Evolutionary conservation across 2,329 filamentous ascomycete genomes (phyloP), one percentile per base, ranked within the genome.

Genomic region (Xylariaceae sp.): DNA sequence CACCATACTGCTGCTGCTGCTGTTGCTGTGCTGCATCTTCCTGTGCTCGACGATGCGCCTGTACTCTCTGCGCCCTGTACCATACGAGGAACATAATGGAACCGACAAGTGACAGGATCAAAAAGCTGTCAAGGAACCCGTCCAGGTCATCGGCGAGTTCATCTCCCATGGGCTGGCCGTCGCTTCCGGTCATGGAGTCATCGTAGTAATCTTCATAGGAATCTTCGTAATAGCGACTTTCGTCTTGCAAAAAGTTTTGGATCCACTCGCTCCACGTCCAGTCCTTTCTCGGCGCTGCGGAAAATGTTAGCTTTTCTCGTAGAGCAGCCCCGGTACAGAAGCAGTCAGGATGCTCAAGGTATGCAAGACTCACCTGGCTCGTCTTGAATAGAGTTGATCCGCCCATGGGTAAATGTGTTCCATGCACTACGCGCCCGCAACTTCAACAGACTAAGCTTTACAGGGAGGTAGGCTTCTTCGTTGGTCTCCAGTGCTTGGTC

Each of bases 401-500:
- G 78, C n/a, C 92, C 92, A 56, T 89, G 78, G 0, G 88, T 95
- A 47, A 97, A 69, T 0, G 83, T 88, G 53, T 97, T 97, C 92
- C 92, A 98, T 53, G 87, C 92, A 59, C 88, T 94, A 43, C 89
- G 78, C 36, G 84, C 67, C 9, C 90, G 74, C 43, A 98, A 70
- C 61, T 95, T 95, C 47, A 94, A 70, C 34, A 98, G 68, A 47
- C 88, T 90, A 19, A 98, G 67, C 9, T 88, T 88, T 3, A 97
- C 92, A 0, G 92, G 92, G 1, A 97, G 72, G 59, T 97, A 97
- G 0, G 92, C 89, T 63, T 98, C 94, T 34, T 82, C 75, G 54
- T 95, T 98, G 1, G 90, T 89, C 56, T 89, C 87, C 19, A 96
- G 68, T 1, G 92, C 90, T 44, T 92, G 76, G 54, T 98, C 92